phyloP scores from a whole-genome alignment of 495 filamentous ascomycete genomes.

The Penicillium herquei region DNA sequence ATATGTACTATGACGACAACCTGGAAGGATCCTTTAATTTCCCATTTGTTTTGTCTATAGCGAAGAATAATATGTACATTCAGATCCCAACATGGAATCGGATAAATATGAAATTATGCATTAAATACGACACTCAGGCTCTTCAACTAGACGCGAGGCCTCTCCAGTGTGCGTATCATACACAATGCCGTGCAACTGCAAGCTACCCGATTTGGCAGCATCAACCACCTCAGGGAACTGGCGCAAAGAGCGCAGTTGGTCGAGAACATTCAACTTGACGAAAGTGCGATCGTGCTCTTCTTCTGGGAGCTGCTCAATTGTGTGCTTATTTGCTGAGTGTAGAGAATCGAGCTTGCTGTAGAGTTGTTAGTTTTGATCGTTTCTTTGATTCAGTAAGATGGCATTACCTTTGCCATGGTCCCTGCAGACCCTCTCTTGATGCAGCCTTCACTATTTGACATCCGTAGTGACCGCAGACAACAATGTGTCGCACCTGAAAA shows the following conservation, averaged over 20 bases:
- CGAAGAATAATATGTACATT: not conserved
- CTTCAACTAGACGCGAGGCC: constrained; percentile 6
- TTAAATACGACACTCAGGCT: not conserved
- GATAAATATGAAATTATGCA: not conserved
- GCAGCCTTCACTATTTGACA: constrained; percentile 36
- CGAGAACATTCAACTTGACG: constrained; percentile 25
- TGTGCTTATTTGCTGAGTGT: constrained; percentile 9
- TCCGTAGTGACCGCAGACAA: constrained; percentile 45
- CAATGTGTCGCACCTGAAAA: constrained; percentile 38
- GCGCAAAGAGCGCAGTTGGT: constrained; percentile 18
- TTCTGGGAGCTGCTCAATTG: constrained; percentile 13
- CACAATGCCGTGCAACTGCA: constrained; percentile 24
- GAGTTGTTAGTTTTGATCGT: not conserved
- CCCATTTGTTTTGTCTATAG: not conserved
- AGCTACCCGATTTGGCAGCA: constrained; percentile 9
- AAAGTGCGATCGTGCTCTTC: constrained; percentile 16
- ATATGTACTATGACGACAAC: too few species aligned
- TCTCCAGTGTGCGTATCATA: constrained; percentile 14
- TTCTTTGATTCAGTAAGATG: not conserved
- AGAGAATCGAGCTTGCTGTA: constrained; percentile 18
- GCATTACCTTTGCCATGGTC: constrained; percentile 22
- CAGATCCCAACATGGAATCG: not conserved
- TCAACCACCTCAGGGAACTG: constrained; percentile 15
- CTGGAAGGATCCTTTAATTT: too few species aligned
- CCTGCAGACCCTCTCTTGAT: constrained; percentile 17